Evolutionary conservation across 169 alveolate genomes (phyloP).

Genomic region (Cryptosporidium muris): DNA sequence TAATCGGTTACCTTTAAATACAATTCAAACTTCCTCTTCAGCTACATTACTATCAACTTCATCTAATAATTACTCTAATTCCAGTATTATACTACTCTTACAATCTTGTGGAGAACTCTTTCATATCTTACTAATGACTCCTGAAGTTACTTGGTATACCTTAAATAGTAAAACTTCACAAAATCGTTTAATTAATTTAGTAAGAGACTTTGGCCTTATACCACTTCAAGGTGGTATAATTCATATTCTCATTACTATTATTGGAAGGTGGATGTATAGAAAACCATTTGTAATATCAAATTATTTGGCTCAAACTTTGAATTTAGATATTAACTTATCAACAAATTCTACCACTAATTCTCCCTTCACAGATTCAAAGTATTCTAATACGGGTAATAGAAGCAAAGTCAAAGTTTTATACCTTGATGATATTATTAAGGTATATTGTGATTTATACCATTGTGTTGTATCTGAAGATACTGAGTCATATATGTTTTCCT

Average conservation of each 20-base stretch:
- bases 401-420: background rate
- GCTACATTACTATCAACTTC: too few relatives aligned
- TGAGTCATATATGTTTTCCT: background rate
- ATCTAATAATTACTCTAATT: too few relatives aligned
- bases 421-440: slow-evolving; percentile 20
- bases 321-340: background rate
- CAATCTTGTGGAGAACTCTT: slow-evolving; percentile 24
- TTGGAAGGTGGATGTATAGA: slow-evolving; percentile 60
- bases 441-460: slow-evolving; percentile 14
- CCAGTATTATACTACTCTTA: too few relatives aligned
- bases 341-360: background rate
- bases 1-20: too few relatives aligned
- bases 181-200: background rate
- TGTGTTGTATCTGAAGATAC: background rate
- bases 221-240: slow-evolving; percentile 44
- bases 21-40: background rate
- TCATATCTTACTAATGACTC: slow-evolving; percentile 38
- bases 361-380: background rate
- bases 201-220: slow-evolving; percentile 47
- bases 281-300: background rate
- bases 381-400: background rate
- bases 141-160: slow-evolving; percentile 6
- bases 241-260: slow-evolving; percentile 25
- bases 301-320: slow-evolving; percentile 15
- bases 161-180: background rate